Evolutionary conservation across 2,329 filamentous ascomycete species (phyloP).

Genomic region (Tympanopsis confertula): DNA sequence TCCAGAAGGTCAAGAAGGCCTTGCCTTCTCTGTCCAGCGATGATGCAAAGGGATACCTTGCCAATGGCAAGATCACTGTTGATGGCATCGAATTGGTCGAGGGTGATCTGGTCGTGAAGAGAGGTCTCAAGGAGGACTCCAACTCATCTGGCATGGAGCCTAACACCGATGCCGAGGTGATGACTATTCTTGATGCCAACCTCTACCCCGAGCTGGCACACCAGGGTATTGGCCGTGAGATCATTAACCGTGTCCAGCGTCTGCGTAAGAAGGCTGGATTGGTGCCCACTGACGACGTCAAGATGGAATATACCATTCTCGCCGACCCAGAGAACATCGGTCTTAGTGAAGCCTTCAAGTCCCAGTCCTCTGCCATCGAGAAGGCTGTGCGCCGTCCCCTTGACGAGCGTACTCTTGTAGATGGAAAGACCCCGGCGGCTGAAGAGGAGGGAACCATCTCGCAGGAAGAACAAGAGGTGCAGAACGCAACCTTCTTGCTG

Average conservation of each 20-base stretch:
- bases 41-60: constrained; percentile 69
- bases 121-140: constrained; percentile 64
- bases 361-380: constrained; percentile 57
- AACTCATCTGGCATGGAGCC: constrained; percentile 67
- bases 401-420: constrained; percentile 43
- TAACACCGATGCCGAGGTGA: constrained; percentile 78
- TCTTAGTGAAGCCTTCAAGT: constrained; percentile 56
- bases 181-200: constrained; percentile 75
- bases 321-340: constrained; percentile 69
- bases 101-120: constrained; percentile 73
- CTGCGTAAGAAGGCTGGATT: constrained; percentile 89
- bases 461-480: constrained; percentile 77
- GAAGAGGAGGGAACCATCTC: constrained; percentile 38
- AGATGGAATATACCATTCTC: constrained; percentile 82
- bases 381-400: constrained; percentile 69
- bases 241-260: constrained; percentile 85
- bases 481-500: constrained; percentile 70
- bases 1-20: constrained; percentile 80
- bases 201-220: constrained; percentile 76
- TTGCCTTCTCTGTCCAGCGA: constrained; percentile 68
- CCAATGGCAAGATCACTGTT: constrained; percentile 64
- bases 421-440: not conserved
- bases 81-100: constrained; percentile 75
- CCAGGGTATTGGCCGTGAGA: constrained; percentile 81
- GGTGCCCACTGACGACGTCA: constrained; percentile 83